phyloP scores from a whole-genome alignment of 2,329 filamentous ascomycete genomes.

The Pseudogymnoascus sp. region DNA sequence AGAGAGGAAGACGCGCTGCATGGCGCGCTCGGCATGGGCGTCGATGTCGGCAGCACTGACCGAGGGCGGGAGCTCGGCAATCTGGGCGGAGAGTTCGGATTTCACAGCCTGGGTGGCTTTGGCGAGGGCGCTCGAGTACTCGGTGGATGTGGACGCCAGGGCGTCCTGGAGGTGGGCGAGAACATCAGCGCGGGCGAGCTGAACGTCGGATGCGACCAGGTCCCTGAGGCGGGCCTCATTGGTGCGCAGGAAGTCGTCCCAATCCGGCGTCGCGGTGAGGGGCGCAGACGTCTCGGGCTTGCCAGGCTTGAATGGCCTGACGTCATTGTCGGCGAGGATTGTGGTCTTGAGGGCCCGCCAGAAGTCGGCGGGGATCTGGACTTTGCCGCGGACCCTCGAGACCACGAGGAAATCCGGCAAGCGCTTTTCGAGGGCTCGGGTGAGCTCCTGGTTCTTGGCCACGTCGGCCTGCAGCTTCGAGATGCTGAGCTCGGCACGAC shows the following conservation, averaged over 20 bases:
- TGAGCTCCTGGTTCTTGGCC: constrained; percentile 24
- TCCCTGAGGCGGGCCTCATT: constrained; percentile 35
- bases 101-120: neutral
- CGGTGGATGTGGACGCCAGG: neutral
- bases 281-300: neutral
- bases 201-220: constrained; percentile 31
- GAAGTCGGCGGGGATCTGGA: constrained; percentile 50
- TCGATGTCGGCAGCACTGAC: neutral
- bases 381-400: constrained; percentile 41
- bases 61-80: neutral
- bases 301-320: neutral
- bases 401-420: constrained; percentile 52
- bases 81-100: neutral
- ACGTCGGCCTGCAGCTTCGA: constrained; percentile 19
- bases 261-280: neutral
- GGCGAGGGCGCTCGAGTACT: neutral
- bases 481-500: neutral
- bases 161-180: neutral
- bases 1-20: neutral
- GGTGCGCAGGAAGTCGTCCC: constrained; percentile 37
- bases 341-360: constrained; percentile 54
- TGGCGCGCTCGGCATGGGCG: neutral
- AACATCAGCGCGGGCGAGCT: constrained; percentile 16
- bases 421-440: constrained; percentile 33
- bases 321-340: constrained; percentile 36